Conservation (phyloP, 305 asterid species). For the Ilex paraguariensis region DNA sequence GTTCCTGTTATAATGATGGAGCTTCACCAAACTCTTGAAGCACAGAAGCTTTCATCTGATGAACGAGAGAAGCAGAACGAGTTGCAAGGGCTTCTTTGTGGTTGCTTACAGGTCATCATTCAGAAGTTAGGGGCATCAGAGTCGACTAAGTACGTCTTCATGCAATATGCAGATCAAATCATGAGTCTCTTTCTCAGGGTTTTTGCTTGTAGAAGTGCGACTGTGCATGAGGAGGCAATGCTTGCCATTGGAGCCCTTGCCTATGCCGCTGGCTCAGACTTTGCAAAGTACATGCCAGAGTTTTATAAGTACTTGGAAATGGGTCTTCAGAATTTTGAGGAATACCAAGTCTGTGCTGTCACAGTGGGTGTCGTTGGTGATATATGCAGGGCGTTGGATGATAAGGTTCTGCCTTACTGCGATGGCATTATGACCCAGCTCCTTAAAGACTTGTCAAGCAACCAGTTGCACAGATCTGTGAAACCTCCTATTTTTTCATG, state of each 20-base stretch:
- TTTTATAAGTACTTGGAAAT: conserved; percentile 88
- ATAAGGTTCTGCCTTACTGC: conserved; percentile 68
- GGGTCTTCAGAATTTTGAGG: conserved; percentile 98
- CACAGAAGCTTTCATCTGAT: conserved; percentile 68
- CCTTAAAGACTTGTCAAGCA: conserved; percentile 80
- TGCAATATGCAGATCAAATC: conserved; percentile 87
- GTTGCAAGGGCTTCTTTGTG: conserved; percentile 89
- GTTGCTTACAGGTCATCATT: conserved; percentile 86
- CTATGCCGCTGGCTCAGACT: conserved; percentile 72
- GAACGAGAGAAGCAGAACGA: conserved; percentile 91
- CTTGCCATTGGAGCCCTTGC: conserved; percentile 97
- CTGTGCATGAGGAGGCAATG: conserved; percentile 97
- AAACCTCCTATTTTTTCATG: conserved; percentile 95
- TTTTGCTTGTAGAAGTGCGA: conserved; percentile 84
- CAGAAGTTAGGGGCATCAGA: conserved; percentile 77
- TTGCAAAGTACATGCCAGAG: conserved; percentile 77
- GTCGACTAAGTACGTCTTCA: conserved; percentile 52
- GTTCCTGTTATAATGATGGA: conserved; percentile 81
- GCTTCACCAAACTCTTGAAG: conserved; percentile 83
- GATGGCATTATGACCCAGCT: conserved; percentile 93
- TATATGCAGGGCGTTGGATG: conserved; percentile 89
- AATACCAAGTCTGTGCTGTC: conserved; percentile 92
- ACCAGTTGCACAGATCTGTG: conserved; percentile 86
- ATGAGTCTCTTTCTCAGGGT: conserved; percentile 79
- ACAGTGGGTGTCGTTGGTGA: conserved; percentile 96